A percentile compares a stretch with the other conserved stretches of the same genome.
These are phyloP conservation scores for Pichia cabralensis DNA, from an alignment of 805 yeast species.

Conservation along the genomic window DNA sequence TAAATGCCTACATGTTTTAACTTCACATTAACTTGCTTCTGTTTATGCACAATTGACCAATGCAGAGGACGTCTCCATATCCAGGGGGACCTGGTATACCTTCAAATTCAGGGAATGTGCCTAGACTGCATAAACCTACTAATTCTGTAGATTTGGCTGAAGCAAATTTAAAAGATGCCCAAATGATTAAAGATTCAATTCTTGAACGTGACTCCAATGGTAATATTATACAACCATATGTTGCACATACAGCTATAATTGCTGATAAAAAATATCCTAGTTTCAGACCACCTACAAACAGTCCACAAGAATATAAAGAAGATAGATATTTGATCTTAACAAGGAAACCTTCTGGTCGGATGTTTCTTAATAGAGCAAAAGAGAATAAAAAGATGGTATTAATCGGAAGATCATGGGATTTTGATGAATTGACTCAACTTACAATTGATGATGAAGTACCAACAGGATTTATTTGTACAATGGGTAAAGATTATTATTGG, in stretches of 20 bases:
- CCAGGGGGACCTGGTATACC: too few relatives aligned
- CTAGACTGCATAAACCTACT: slow-evolving; percentile 8
- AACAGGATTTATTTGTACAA: slow-evolving; percentile 46
- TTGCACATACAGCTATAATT: slow-evolving; percentile 64
- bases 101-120: too few relatives aligned
- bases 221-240: slow-evolving; percentile 44
- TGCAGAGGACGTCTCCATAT: too few relatives aligned
- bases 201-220: slow-evolving; percentile 34
- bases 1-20: too few relatives aligned
- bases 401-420: slow-evolving; percentile 88
- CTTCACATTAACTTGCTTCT: too few relatives aligned
- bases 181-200: too few relatives aligned
- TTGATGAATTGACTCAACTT: slow-evolving; percentile 55
- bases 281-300: slow-evolving; percentile 51
- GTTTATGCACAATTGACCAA: too few relatives aligned
- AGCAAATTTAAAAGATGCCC: too few relatives aligned
- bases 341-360: slow-evolving; percentile 50
- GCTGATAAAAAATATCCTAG: slow-evolving; percentile 69
- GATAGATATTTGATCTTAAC: slow-evolving; percentile 53
- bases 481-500: slow-evolving; percentile 85
- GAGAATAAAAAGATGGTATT: slow-evolving; percentile 68
- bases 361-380: slow-evolving; percentile 76
- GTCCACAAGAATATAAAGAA: slow-evolving; percentile 42
- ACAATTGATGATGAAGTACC: slow-evolving; percentile 43
- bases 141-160: slow-evolving; percentile 33